Conservation (phyloP, 257 asterid genomes). For the Capsicum baccatum region DNA sequence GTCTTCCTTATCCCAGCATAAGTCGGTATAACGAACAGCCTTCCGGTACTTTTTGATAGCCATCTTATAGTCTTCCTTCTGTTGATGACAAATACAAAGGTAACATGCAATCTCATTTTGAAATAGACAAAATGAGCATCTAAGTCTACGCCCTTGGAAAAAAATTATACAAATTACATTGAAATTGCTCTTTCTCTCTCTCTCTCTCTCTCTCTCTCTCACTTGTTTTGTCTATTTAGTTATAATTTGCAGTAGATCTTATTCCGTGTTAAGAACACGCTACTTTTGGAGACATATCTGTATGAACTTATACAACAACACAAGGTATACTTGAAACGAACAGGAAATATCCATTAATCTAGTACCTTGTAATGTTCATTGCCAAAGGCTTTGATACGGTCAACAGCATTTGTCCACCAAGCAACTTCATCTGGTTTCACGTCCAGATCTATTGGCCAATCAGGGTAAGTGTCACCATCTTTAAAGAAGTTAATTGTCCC, state of each 20-base stretch:
- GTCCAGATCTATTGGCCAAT: constrained; percentile 51
- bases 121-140: background rate
- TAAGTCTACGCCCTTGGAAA: background rate
- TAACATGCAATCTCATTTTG: background rate
- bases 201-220: background rate
- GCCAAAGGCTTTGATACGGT: constrained; percentile 43
- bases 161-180: background rate
- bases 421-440: constrained; percentile 41
- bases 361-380: constrained; percentile 49
- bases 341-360: background rate
- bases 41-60: constrained; percentile 47
- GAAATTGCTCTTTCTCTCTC: background rate
- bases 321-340: constrained; percentile 6
- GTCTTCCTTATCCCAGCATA: constrained; percentile 47
- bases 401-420: constrained; percentile 50
- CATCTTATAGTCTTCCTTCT: constrained; percentile 50
- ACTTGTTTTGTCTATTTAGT: background rate
- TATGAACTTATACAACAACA: background rate
- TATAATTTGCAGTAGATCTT: background rate
- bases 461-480: constrained; percentile 50
- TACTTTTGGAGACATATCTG: constrained; percentile 16
- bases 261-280: background rate
- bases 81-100: background rate
- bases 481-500: constrained; percentile 47
- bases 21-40: constrained; percentile 41